A percentile compares a stretch with the other conserved stretches of the same genome.
Conservation (phyloP, 2,329 filamentous ascomycete species). For the Calonectria montana region DNA sequence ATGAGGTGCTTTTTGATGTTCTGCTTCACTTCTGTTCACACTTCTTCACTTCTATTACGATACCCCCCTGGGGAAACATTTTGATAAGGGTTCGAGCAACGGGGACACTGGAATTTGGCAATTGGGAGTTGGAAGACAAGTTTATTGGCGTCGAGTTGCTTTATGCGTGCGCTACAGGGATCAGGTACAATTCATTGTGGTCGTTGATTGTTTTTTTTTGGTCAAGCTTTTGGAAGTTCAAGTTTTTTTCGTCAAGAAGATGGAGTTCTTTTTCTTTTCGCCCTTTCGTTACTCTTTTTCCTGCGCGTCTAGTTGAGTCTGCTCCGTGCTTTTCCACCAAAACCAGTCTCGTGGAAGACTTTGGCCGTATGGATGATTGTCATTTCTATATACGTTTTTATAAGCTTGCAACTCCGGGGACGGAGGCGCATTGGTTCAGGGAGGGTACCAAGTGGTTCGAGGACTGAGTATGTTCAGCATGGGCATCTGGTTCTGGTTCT, state of each 20-base stretch:
- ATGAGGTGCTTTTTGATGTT: slow-evolving; percentile 19
- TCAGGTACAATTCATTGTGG: slow-evolving; percentile 30
- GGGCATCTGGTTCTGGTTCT: neutral
- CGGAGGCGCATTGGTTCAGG: neutral
- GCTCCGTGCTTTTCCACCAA: neutral
- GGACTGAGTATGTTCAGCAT: neutral
- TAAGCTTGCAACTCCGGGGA: neutral
- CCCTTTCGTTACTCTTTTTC: neutral
- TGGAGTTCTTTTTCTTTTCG: neutral
- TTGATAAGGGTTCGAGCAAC: slow-evolving; percentile 36
- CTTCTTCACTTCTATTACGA: slow-evolving; percentile 35
- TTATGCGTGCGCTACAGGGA: slow-evolving; percentile 32
- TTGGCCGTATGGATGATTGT: neutral
- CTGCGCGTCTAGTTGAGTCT: neutral
- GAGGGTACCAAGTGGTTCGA: neutral
- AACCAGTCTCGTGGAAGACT: neutral
- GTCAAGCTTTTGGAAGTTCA: slow-evolving; percentile 34
- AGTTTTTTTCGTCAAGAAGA: slow-evolving; percentile 20
- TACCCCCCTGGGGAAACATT: slow-evolving; percentile 26
- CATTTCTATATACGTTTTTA: neutral
- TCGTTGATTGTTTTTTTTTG: slow-evolving; percentile 28
- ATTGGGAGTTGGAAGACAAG: slow-evolving; percentile 46
- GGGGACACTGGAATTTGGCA: slow-evolving; percentile 40
- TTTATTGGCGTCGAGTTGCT: slow-evolving; percentile 41
- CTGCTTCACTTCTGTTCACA: slow-evolving; percentile 33